Conservation (phyloP, 176 grass and related monocot species). For the Hordeum vulgare region MorexV3_pseudomolecules_assembly NC_058519.1:621100181-621100680, state of each 20-base stretch:
- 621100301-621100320: conserved; percentile 47
- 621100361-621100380: conserved; percentile 5
- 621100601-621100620: conserved; percentile 43
- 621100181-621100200: no score
- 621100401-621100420: conserved; percentile 30
- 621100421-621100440: conserved; percentile 30
- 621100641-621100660: conserved; percentile 36
- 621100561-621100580: conserved; percentile 37
- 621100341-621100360: conserved; percentile 31
- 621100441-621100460: conserved; percentile 33
- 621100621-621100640: conserved; percentile 38
- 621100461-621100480: conserved; percentile 35
- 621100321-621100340: conserved; percentile 44
- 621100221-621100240: no score
- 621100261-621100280: no score
- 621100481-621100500: conserved; percentile 35
- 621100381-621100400: conserved; percentile 27
- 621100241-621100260: no score
- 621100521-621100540: conserved; percentile 32
- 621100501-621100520: conserved; percentile 33
- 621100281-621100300: conserved; percentile 58
- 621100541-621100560: conserved; percentile 23
- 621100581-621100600: conserved; percentile 39
- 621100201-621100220: no score
- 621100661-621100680: conserved; percentile 43